Evolutionary conservation across 257 asterid genomes (phyloP).

Genomic region (Asclepias syriaca): DNA sequence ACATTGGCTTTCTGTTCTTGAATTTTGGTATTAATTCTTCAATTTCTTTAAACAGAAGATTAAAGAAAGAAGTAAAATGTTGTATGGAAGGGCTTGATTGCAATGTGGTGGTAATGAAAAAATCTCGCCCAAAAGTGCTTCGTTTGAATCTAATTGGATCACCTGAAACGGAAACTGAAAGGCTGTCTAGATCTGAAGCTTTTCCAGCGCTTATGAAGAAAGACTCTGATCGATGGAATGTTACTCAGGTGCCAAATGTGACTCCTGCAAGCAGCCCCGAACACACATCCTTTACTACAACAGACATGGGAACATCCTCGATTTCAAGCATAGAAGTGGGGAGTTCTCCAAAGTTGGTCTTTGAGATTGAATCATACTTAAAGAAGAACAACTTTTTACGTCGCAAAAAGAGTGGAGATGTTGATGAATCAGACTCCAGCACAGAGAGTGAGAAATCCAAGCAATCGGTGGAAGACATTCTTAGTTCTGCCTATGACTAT

Average conservation of each 20-base stretch:
- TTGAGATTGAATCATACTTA: slow-evolving; percentile 43
- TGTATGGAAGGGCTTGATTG: slow-evolving; percentile 78
- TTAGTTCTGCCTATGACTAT: slow-evolving; percentile 44
- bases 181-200: slow-evolving; percentile 24
- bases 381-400: slow-evolving; percentile 33
- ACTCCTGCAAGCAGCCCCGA: slow-evolving; percentile 86
- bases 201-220: slow-evolving; percentile 13
- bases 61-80: slow-evolving; percentile 57
- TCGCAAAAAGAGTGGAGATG: slow-evolving; percentile 14
- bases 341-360: slow-evolving; percentile 38
- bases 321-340: slow-evolving; percentile 49
- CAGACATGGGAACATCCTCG: slow-evolving; percentile 44
- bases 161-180: slow-evolving; percentile 24
- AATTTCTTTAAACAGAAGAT: slow-evolving; percentile 31
- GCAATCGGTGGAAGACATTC: slow-evolving; percentile 48
- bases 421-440: slow-evolving; percentile 46
- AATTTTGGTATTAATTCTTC: background rate
- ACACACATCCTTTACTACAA: slow-evolving; percentile 31
- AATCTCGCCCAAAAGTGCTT: slow-evolving; percentile 60
- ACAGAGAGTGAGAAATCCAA: slow-evolving; percentile 57
- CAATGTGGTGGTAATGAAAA: slow-evolving; percentile 61
- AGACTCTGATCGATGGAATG: slow-evolving; percentile 27
- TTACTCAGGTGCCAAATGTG: slow-evolving; percentile 64
- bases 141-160: slow-evolving; percentile 58
- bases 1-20: background rate